A percentile compares a stretch with the other conserved stretches of the same genome.
Evolutionary conservation across 23 red algal genomes (phyloP).

Genomic region (Pyropia yezoensis): DNA sequence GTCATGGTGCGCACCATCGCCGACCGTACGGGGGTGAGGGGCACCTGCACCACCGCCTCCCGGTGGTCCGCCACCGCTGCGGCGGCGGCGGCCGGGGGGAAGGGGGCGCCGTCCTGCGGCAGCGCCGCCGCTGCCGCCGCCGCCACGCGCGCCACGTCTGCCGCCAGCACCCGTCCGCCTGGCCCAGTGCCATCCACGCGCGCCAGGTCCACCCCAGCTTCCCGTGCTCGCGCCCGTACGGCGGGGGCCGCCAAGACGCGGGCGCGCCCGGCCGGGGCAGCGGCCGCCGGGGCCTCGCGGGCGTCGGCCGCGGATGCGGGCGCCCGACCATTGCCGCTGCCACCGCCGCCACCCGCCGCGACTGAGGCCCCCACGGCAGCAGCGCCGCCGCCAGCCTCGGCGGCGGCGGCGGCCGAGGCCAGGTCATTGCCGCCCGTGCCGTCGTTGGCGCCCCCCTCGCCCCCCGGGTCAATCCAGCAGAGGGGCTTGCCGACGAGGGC

Average conservation of each 20-base stretch:
- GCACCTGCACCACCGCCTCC: not conserved
- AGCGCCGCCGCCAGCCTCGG: too few species aligned
- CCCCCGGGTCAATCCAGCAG: conserved; percentile 5
- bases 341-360: not conserved
- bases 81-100: not conserved
- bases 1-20: conserved; percentile 59
- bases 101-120: too few species aligned
- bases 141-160: conserved; percentile 11
- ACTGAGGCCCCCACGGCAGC: too few species aligned
- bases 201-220: conserved; percentile 9
- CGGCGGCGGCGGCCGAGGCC: not conserved
- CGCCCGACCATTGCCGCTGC: not conserved
- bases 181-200: conserved; percentile 11
- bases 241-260: conserved; percentile 20
- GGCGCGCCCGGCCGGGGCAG: not conserved
- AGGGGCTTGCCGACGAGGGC: conserved; percentile 34
- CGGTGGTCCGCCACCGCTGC: not conserved
- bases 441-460: not conserved
- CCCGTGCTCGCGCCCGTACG: conserved; percentile 6
- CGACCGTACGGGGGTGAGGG: conserved; percentile 16
- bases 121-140: too few species aligned
- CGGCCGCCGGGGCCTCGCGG: not conserved
- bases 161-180: conserved; percentile 9
- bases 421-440: not conserved
- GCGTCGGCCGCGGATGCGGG: not conserved